Percentiles rank a stretch among this genome's conserved stretches.
phyloP scores from a whole-genome alignment of 768 basidiomycete species.

The Galerina marginata region DNA sequence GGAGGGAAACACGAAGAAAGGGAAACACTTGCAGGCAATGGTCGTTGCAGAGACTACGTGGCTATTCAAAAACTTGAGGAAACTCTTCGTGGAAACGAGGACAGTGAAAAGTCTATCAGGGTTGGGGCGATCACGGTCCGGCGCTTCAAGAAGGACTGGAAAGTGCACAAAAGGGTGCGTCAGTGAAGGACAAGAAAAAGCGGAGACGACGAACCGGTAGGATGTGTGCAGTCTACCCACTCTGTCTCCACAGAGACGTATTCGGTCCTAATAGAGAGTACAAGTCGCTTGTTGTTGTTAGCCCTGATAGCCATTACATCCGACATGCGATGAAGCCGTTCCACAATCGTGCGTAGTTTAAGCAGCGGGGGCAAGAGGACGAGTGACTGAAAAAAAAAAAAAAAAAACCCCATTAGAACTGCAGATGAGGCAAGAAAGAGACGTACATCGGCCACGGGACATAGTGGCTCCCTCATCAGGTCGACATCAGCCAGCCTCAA shows the following conservation, averaged over 20 bases:
- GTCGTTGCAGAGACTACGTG: constrained; percentile 84
- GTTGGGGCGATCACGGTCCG: constrained; percentile 50
- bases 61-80: constrained; percentile 81
- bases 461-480: constrained; percentile 77
- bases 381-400: constrained; percentile 57
- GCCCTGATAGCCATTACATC: constrained; percentile 72
- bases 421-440: background rate
- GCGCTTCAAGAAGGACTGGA: constrained; percentile 21
- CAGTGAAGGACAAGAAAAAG: background rate
- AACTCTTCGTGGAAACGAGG: constrained; percentile 74
- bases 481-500: constrained; percentile 77
- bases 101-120: constrained; percentile 66
- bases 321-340: constrained; percentile 73
- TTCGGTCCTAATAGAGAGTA: constrained; percentile 67
- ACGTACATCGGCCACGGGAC: constrained; percentile 84
- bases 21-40: constrained; percentile 70
- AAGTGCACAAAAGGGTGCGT: background rate
- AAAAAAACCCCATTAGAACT: background rate
- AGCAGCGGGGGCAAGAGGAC: constrained; percentile 77
- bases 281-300: constrained; percentile 61
- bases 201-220: constrained; percentile 44
- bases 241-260: constrained; percentile 78
- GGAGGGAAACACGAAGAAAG: too few species aligned
- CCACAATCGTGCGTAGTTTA: constrained; percentile 77
- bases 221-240: constrained; percentile 77